These are phyloP conservation scores for Cyclostephanos tholiformis DNA, from an alignment of 108 stramenopile species.

Conservation along the genomic window DNA sequence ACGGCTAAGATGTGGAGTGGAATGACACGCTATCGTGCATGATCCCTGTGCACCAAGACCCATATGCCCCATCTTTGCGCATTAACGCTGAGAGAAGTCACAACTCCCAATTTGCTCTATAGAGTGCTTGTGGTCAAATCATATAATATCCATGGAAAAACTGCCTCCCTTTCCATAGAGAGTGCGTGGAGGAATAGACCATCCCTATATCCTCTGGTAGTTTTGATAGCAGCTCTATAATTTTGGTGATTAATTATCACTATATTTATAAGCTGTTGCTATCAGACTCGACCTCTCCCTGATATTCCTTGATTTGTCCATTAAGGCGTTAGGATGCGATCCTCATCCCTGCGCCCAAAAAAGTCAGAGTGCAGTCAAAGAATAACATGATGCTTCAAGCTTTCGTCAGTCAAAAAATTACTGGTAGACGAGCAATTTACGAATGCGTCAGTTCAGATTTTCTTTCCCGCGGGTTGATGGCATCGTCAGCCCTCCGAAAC, in stretches of 20 bases:
- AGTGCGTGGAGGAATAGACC: constrained; percentile 2
- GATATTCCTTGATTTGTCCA: constrained; percentile 28
- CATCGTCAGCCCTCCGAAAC: background rate
- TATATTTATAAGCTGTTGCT: constrained; percentile 24
- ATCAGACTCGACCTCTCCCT: constrained; percentile 24
- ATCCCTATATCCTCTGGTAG: constrained; percentile 22
- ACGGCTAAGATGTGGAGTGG: background rate
- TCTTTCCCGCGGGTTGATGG: background rate
- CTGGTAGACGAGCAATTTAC: background rate
- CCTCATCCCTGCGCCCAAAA: background rate
- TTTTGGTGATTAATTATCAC: constrained; percentile 22
- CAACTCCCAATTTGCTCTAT: background rate
- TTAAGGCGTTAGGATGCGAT: background rate
- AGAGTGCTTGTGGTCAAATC: constrained; percentile 5
- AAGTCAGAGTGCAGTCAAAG: too few relatives aligned
- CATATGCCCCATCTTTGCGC: background rate
- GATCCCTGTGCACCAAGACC: background rate
- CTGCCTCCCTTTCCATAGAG: constrained; percentile 5
- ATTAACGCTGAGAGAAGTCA: background rate
- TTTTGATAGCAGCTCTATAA: constrained; percentile 19
- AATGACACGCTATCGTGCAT: background rate
- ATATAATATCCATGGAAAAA: constrained; percentile 11
- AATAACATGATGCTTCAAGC: background rate
- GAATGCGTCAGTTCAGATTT: background rate
- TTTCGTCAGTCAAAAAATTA: background rate